Conservation (phyloP, 2,329 filamentous ascomycete genomes). For the Hymenoscyphus infarciens region DNA sequence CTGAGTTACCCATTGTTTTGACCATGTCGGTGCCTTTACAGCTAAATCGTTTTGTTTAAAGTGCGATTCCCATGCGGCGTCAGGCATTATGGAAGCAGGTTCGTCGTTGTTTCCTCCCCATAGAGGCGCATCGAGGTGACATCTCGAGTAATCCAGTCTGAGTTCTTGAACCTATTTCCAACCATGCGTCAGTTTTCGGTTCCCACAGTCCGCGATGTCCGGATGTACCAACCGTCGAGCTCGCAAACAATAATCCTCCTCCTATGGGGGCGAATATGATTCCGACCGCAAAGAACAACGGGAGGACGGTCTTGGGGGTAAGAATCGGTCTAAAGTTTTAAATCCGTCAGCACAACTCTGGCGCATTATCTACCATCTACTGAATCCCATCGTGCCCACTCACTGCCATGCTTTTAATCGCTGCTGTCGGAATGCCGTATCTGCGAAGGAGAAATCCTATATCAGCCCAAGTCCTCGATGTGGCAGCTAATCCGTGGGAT, state of each 20-base stretch:
- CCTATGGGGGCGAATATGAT: conserved; percentile 93
- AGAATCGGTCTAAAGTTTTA: conserved; percentile 69
- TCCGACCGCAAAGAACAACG: conserved; percentile 86
- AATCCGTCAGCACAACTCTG: conserved; percentile 23
- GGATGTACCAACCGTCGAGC: conserved; percentile 59
- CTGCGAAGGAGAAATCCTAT: conserved; percentile 42
- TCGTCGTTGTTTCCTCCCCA: conserved; percentile 29
- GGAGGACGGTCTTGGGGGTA: conserved; percentile 88
- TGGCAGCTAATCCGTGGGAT: conserved; percentile 13
- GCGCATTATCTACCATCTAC: conserved; percentile 4
- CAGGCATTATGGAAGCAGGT: conserved; percentile 48
- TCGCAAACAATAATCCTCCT: conserved; percentile 81
- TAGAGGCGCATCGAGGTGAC: conserved; percentile 53
- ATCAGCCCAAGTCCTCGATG: neutral
- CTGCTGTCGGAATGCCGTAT: conserved; percentile 96
- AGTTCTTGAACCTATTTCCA: conserved; percentile 76
- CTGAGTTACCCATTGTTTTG: conserved; percentile 28
- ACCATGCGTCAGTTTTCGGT: neutral
- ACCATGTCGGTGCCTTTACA: conserved; percentile 27
- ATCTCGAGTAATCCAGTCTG: conserved; percentile 84
- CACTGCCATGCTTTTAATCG: conserved; percentile 98
- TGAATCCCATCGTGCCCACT: conserved; percentile 37
- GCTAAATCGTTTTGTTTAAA: conserved; percentile 58
- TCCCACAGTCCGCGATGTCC: neutral
- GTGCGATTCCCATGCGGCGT: conserved; percentile 41